Evolutionary conservation across 176 grass and related monocot genomes (phyloP).

Genomic region (Lolium rigidum): DNA sequence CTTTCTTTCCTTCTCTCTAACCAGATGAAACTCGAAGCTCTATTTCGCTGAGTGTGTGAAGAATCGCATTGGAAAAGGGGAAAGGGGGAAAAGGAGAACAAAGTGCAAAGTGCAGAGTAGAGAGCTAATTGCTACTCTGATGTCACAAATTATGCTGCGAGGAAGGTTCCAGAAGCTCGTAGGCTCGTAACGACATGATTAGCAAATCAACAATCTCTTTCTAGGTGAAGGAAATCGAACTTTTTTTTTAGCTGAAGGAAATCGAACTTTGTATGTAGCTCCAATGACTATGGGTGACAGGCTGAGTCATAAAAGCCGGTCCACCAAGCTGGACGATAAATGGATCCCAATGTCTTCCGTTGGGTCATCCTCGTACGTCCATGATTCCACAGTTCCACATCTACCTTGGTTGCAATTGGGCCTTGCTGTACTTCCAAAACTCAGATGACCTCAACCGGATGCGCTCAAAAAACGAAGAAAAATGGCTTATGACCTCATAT

Average conservation of each 20-base stretch:
- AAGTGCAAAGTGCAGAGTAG: not conserved
- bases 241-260: not conserved
- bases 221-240: too few species aligned
- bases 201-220: too few species aligned
- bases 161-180: not conserved
- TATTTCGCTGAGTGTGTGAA: not conserved
- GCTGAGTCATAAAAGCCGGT: too few species aligned
- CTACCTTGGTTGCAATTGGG: not conserved
- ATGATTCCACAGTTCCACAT: not conserved
- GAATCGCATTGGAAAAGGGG: not conserved
- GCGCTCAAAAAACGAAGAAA: too few species aligned
- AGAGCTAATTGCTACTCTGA: not conserved
- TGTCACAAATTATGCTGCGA: not conserved
- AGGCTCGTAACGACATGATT: not conserved
- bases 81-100: not conserved
- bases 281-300: too few species aligned
- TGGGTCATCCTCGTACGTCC: too few species aligned
- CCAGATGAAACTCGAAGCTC: too few species aligned
- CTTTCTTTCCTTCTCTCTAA: too few species aligned
- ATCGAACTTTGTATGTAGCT: not conserved
- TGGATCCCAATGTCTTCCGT: too few species aligned
- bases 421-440: not conserved
- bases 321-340: too few species aligned
- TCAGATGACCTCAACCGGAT: too few species aligned
- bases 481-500: too few species aligned